Evolutionary conservation across 176 grass and related monocot genomes (phyloP), one percentile per base, ranked within the genome.

Genomic region (Rhynchospora pubera): DNA sequence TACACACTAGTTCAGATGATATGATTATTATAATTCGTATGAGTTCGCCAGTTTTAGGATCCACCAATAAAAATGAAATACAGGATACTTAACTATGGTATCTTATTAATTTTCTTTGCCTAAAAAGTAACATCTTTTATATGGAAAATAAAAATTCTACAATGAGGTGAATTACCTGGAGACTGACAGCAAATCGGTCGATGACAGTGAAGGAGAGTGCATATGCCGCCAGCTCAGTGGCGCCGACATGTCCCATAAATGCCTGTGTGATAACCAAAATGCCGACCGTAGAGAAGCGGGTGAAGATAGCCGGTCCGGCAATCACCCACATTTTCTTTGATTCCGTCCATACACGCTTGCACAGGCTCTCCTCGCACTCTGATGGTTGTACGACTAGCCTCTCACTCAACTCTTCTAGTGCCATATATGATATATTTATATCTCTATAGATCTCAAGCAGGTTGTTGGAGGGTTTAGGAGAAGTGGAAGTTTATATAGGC

Each of bases 241-340:
- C 9, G 9, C 91, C 89, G 80, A 97, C 84, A 80, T 97, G 93
- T 0, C 91, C 91, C 55, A 97, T 42, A 88, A 97, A 93, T 4
- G 91, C 91, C 70, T 93, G 91, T 81, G 89, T 97, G 90, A 97
- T 93, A 65, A 97, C 76, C 83, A 90, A 87, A 50, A 97, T 76
- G 70, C 93, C 93, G 71, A 93, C 87, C 0, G 89, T 50, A 5
- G 93, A 91, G 82, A 93, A 89, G 23, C 91, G 85, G 0, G 85
- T 85, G 87, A 87, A 89, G 86, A 93, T 97, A 57, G 91, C 88
- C 0, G 91, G 91, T 0, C 80, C 93, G 2, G 91, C 93, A 56
- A 93, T 88, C 83, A 65, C 91, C 91, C 93, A 97, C 45, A 97
- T 67, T 88, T 91, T 93, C 93, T 85, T 82, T 84, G 87, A 93